Conservation (phyloP, 192 early-diverging fungal genomes). For the Backusella tuberculispora region DNA sequence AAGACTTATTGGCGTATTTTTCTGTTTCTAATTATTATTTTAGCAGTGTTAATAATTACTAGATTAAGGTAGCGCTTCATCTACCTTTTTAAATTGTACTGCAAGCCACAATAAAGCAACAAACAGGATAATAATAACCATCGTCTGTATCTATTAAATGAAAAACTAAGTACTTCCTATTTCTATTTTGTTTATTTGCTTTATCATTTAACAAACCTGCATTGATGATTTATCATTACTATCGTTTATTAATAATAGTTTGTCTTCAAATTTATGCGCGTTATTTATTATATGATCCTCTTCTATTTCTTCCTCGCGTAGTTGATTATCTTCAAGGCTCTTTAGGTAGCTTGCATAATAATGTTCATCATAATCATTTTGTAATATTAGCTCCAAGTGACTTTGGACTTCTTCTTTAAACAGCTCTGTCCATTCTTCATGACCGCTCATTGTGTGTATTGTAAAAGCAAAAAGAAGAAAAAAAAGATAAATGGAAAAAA, state of each 20-base stretch:
- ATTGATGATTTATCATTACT: background rate
- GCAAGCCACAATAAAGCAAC: background rate
- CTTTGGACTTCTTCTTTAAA: background rate
- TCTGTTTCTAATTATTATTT: background rate
- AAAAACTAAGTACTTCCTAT: background rate
- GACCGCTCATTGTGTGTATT: background rate
- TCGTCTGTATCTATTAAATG: background rate
- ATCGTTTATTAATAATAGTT: background rate
- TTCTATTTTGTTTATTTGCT: background rate
- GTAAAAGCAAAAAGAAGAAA: background rate
- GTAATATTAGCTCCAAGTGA: background rate
- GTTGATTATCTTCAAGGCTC: background rate
- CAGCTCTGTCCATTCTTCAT: background rate
- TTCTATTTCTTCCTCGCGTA: too few species aligned
- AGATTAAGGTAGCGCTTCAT: background rate
- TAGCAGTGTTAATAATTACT: background rate
- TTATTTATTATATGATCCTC: background rate
- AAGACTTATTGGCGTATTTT: background rate
- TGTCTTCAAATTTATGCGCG: background rate
- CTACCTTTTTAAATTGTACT: background rate
- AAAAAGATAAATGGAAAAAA: background rate
- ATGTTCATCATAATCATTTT: constrained; percentile 10
- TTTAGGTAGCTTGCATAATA: constrained; percentile 4
- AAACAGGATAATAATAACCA: background rate
- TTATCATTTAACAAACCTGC: background rate